These are phyloP conservation scores for Passiflora organensis DNA, from an alignment of 345 rosid genomes.

Conservation along the genomic window DNA sequence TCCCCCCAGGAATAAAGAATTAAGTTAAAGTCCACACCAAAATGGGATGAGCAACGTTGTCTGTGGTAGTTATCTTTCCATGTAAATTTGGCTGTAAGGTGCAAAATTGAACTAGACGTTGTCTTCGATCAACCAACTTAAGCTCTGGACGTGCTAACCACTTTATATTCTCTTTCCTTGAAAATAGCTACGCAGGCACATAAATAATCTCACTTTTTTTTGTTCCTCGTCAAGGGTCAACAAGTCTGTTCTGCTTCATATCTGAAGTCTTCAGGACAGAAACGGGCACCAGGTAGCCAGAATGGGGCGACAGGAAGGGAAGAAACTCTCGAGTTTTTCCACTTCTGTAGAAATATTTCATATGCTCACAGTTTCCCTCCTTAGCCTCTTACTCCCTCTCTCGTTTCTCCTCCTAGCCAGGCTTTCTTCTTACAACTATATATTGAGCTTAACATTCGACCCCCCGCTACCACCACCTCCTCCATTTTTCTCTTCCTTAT, in stretches of 20 bases:
- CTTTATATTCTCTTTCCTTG: conserved; percentile 18
- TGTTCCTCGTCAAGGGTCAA: conserved; percentile 1
- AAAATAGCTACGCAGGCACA: background rate
- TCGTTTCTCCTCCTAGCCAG: conserved; percentile 64
- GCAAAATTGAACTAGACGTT: conserved; percentile 9
- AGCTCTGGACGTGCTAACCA: conserved; percentile 58
- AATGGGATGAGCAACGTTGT: background rate
- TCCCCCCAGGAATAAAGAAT: no score
- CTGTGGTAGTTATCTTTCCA: background rate
- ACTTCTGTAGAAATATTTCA: conserved; percentile 33
- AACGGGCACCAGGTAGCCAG: conserved; percentile 15
- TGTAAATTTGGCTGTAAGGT: background rate
- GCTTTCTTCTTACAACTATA: conserved; percentile 39
- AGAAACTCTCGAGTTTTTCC: conserved; percentile 1
- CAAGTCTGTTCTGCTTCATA: background rate
- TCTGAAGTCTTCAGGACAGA: background rate
- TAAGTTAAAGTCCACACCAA: no score
- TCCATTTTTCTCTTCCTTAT: conserved; percentile 25
- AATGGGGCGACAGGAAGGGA: conserved; percentile 11
- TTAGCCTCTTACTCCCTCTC: conserved; percentile 63
- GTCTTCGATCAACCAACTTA: conserved; percentile 22
- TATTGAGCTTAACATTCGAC: conserved; percentile 15
- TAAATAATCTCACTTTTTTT: background rate
- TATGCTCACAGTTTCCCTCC: conserved; percentile 44
- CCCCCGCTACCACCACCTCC: background rate